Evolutionary conservation across 2,329 filamentous ascomycete genomes (phyloP).

Genomic region (Aureobasidium pullulans): DNA sequence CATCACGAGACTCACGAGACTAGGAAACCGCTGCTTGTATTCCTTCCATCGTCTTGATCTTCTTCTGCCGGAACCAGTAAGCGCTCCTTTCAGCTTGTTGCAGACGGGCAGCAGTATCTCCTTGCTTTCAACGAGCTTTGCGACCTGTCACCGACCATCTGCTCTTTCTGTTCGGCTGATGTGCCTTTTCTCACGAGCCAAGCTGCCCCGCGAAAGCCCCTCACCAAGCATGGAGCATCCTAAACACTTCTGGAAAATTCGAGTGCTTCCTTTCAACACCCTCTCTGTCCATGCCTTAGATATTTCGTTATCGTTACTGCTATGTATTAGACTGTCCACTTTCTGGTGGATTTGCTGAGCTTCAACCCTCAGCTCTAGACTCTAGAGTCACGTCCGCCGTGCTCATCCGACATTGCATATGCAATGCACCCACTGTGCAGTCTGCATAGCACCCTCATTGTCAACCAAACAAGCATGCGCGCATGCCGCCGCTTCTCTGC

Average conservation of each 20-base stretch:
- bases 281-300: background rate
- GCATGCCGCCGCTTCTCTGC: background rate
- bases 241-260: background rate
- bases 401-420: background rate
- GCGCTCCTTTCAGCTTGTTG: background rate
- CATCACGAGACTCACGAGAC: slow-evolving; percentile 4
- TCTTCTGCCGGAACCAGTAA: background rate
- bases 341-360: too few relatives aligned
- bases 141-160: background rate
- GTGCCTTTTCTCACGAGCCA: background rate
- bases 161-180: background rate
- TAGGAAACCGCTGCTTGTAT: background rate
- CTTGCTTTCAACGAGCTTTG: background rate
- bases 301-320: too few relatives aligned
- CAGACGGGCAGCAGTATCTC: background rate
- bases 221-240: background rate
- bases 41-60: background rate
- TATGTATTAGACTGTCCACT: too few relatives aligned
- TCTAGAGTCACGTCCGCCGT: background rate
- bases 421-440: background rate
- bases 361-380: too few relatives aligned
- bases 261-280: background rate
- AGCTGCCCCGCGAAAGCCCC: slow-evolving; percentile 9
- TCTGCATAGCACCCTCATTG: background rate
- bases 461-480: background rate